Base-by-base conservation (phyloP, 1,284 basidiomycete genomes). In the Fomitopsis pinicola region DNA sequence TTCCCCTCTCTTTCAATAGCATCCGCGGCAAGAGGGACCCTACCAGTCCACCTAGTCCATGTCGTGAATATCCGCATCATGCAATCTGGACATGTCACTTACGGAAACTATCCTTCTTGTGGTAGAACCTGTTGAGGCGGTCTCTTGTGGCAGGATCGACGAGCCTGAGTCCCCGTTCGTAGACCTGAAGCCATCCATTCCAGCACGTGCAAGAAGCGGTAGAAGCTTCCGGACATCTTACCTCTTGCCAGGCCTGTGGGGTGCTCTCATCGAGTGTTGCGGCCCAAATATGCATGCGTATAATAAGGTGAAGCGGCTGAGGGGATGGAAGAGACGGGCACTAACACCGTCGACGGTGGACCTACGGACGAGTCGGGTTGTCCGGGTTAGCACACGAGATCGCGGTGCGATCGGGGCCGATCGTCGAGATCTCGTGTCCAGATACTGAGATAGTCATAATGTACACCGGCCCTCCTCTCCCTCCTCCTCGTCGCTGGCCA, bases 51-150 rank as follows among this genome's bases (percentile, higher is more conserved):
- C 92, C 91, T 91, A 60, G 26, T 61, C 46, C 33, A 40, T 19
- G 36, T 55, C 17, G 14, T 42, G 30, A 36, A 22, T 19, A n/a
- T 17, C 14, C 15, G 46, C 40, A 53, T 22, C 5, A 26, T 17
- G 12, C 26, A 30, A 40, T 40, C 38, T 50, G 28, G 4, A 10
- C 1, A 28, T 30, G 58, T 33, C 12, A 68, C 86, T 75, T 68
- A 92, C 91, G 80, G 75, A 87, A 89, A 40, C 88, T 83, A 71
- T 93, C 91, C 67, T 85, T 83, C 57, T 85, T 82, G 66, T 82
- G 83, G 72, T 85, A 86, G 69, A 88, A 93, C 62, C 79, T 80
- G 63, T 79, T 77, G 66, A 92, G 82, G 60, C 83, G 82, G 44
- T 77, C 65, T 61, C 75, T 77, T 45, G 85, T 83, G 30, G 80